Evolutionary conservation across 2,329 filamentous ascomycete genomes (phyloP).

Genomic region (Colletotrichum echinochloae): DNA sequence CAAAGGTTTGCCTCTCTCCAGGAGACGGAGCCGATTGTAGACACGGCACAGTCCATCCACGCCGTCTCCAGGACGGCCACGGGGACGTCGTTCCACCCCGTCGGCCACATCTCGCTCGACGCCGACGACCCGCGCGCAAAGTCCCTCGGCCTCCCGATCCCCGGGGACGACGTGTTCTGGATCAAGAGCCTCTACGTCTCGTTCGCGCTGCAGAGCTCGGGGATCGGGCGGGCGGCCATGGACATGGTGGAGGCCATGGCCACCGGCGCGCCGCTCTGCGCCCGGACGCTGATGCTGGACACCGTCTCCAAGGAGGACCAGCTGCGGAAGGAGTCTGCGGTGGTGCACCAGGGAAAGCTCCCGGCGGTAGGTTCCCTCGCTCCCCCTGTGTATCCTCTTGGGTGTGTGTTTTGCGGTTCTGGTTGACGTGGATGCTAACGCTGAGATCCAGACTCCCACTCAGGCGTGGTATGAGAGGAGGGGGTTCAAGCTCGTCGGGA

Average conservation of each 20-base stretch:
- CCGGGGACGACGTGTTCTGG: conserved; percentile 44
- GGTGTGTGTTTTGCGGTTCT: neutral
- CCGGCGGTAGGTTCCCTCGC: conserved; percentile 10
- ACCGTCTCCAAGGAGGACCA: conserved; percentile 45
- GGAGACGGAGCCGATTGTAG: conserved; percentile 37
- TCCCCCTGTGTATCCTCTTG: too few species aligned
- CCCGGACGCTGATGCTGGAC: conserved; percentile 45
- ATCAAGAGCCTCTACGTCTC: conserved; percentile 49
- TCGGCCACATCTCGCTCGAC: conserved; percentile 50
- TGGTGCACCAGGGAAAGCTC: neutral
- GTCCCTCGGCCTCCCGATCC: conserved; percentile 41
- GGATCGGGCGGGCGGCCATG: conserved; percentile 48
- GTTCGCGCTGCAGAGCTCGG: conserved; percentile 43
- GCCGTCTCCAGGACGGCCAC: conserved; percentile 28
- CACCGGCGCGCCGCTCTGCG: conserved; percentile 43
- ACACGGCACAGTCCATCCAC: conserved; percentile 37
- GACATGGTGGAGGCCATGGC: conserved; percentile 47
- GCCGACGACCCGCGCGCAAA: conserved; percentile 29
- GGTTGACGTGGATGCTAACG: neutral
- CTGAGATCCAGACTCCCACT: conserved; percentile 43
- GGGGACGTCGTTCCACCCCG: conserved; percentile 43
- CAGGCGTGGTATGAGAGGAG: conserved; percentile 48
- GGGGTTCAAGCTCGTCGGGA: conserved; percentile 45
- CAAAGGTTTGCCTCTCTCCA: conserved; percentile 15
- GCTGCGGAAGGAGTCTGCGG: neutral